Percentiles rank a stretch among this genome's conserved stretches.
Conservation (phyloP, 257 asterid species). For the Haberlea rhodopensis region DNA sequence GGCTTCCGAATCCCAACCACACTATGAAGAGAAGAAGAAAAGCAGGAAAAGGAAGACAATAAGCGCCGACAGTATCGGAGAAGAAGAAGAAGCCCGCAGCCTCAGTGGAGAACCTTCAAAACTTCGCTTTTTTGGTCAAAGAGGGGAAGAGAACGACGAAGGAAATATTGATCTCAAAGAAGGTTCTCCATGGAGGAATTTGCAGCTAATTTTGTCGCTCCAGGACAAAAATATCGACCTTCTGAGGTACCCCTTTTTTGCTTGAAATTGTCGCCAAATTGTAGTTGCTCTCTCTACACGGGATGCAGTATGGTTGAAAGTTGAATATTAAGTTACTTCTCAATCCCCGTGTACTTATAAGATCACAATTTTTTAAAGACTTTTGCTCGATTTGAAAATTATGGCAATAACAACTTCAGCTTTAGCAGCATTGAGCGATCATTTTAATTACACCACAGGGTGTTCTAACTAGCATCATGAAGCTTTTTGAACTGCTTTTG, state of each 20-base stretch:
- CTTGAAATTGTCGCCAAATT: neutral
- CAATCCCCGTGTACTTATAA: neutral
- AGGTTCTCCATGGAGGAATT: slow-evolving; percentile 60
- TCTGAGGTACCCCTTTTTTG: slow-evolving; percentile 33
- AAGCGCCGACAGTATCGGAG: slow-evolving; percentile 26
- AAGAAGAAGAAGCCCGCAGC: slow-evolving; percentile 22
- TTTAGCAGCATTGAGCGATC: slow-evolving; percentile 5
- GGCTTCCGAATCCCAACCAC: slow-evolving; percentile 14
- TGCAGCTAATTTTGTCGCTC: slow-evolving; percentile 53
- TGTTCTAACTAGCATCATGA: neutral
- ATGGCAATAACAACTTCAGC: neutral
- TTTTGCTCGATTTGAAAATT: neutral
- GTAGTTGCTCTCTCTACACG: neutral
- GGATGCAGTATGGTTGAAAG: neutral
- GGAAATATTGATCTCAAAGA: slow-evolving; percentile 25
- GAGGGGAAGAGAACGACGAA: slow-evolving; percentile 26
- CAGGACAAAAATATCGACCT: slow-evolving; percentile 50
- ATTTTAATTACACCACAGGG: neutral
- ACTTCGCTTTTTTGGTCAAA: slow-evolving; percentile 32
- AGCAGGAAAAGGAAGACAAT: slow-evolving; percentile 57
- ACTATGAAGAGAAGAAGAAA: slow-evolving; percentile 17
- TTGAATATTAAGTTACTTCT: neutral
- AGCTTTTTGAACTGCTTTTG: slow-evolving; percentile 10
- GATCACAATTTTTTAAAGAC: neutral
- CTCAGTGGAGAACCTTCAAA: slow-evolving; percentile 28